Evolutionary conservation across 208 protist genomes (phyloP).

Genomic region (Acanthamoeba rhysodes): DNA sequence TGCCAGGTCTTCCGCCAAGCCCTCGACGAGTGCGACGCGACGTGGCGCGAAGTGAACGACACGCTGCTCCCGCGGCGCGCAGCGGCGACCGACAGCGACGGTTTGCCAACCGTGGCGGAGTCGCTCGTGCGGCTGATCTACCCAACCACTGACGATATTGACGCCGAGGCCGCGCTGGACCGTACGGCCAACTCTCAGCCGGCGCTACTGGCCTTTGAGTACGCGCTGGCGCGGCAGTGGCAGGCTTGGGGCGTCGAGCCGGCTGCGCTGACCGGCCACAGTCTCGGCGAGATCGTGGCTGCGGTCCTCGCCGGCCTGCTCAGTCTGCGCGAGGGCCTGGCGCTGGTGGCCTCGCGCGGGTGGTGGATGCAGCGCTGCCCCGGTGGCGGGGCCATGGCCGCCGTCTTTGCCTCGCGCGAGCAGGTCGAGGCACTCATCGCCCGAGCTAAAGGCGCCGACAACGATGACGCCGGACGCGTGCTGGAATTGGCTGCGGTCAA

Average conservation of each 20-base stretch:
- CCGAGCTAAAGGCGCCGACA: background rate
- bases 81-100: background rate
- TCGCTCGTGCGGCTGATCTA: slow-evolving; percentile 25
- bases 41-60: slow-evolving; percentile 17
- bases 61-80: slow-evolving; percentile 3
- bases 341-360: slow-evolving; percentile 69
- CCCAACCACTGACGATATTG: background rate
- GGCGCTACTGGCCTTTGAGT: slow-evolving; percentile 83
- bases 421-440: slow-evolving; percentile 27
- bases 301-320: slow-evolving; percentile 77
- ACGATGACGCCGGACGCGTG: background rate
- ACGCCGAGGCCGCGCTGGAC: background rate
- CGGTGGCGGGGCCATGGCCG: slow-evolving; percentile 32
- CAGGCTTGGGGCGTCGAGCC: slow-evolving; percentile 76
- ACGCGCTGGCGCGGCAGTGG: slow-evolving; percentile 76
- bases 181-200: slow-evolving; percentile 79
- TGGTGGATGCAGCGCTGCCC: slow-evolving; percentile 59
- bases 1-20: slow-evolving; percentile 75
- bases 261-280: slow-evolving; percentile 82
- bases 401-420: slow-evolving; percentile 28
- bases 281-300: slow-evolving; percentile 85
- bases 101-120: background rate
- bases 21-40: slow-evolving; percentile 79
- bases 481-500: slow-evolving; percentile 51
- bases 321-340: slow-evolving; percentile 82